Percentiles rank a stretch among this genome's conserved stretches.
These are phyloP conservation scores for Naegleria gruberi DNA, from an alignment of 208 protist species.

Conservation along the genomic window DNA sequence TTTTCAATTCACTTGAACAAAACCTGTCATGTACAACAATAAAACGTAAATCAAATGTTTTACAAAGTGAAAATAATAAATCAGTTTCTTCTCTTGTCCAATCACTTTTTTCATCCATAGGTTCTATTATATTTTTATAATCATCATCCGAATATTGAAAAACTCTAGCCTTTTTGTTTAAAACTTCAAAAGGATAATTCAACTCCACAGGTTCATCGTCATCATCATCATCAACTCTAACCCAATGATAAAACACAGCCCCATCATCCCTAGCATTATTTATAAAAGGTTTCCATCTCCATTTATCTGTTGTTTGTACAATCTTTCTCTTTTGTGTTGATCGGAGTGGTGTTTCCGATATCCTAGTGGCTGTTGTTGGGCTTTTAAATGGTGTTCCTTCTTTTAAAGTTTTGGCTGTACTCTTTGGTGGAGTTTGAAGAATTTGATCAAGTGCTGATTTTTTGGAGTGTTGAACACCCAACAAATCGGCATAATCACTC, in stretches of 20 bases:
- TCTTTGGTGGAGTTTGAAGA: neutral
- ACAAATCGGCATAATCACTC: neutral
- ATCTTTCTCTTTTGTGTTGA: neutral
- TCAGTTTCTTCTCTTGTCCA: neutral
- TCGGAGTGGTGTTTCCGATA: neutral
- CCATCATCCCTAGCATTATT: neutral
- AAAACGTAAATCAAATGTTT: neutral
- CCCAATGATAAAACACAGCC: neutral
- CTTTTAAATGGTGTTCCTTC: neutral
- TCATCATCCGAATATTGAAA: neutral
- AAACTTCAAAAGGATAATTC: neutral
- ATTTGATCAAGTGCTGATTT: neutral
- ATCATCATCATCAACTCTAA: neutral
- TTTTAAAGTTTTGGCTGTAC: neutral
- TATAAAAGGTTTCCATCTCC: conserved; percentile 8
- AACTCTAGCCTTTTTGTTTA: conserved; percentile 6
- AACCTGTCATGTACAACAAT: neutral
- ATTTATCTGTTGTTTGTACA: neutral
- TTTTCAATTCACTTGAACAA: neutral
- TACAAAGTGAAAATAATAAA: neutral
- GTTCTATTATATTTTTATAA: neutral
- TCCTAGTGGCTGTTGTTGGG: neutral
- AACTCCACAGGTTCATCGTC: neutral
- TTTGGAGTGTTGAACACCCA: neutral
- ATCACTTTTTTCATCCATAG: neutral